Evolutionary conservation across 371 early-diverging fungal genomes (phyloP).

Genomic region (Actinomucor elegans): DNA sequence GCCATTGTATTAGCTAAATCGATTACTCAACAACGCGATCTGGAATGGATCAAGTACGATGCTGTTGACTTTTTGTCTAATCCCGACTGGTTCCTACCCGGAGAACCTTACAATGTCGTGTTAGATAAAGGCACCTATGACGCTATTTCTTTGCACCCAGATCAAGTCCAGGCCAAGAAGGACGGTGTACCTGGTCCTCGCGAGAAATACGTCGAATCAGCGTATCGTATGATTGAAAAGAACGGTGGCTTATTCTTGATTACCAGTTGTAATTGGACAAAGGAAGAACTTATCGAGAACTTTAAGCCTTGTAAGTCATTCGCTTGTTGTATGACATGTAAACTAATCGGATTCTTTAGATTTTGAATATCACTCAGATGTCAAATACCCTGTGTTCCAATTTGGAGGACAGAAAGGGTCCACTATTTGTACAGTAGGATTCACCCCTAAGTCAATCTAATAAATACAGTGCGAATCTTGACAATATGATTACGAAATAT

Average conservation of each 20-base stretch:
- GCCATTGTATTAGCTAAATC: conserved; percentile 72
- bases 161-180: conserved; percentile 40
- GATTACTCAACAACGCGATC: conserved; percentile 49
- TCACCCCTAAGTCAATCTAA: too few relatives aligned
- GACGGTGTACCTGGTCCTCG: conserved; percentile 36
- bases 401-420: conserved; percentile 91
- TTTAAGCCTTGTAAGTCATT: conserved; percentile 52
- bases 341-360: conserved; percentile 31
- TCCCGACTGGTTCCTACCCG: conserved; percentile 36
- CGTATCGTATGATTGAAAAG: conserved; percentile 31
- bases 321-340: neutral
- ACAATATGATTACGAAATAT: too few relatives aligned
- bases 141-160: conserved; percentile 80
- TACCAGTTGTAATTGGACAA: conserved; percentile 94
- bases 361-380: conserved; percentile 66
- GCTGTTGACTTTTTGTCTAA: conserved; percentile 66
- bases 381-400: conserved; percentile 80
- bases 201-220: conserved; percentile 33
- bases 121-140: conserved; percentile 95
- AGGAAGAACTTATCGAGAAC: conserved; percentile 71
- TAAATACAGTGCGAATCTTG: too few relatives aligned
- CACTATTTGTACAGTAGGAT: conserved; percentile 81
- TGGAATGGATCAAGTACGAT: conserved; percentile 48
- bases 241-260: conserved; percentile 73
- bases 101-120: conserved; percentile 58